These are phyloP conservation scores for Xylaria nigripes DNA, from an alignment of 495 filamentous ascomycete genomes.

Conservation along the genomic window DNA sequence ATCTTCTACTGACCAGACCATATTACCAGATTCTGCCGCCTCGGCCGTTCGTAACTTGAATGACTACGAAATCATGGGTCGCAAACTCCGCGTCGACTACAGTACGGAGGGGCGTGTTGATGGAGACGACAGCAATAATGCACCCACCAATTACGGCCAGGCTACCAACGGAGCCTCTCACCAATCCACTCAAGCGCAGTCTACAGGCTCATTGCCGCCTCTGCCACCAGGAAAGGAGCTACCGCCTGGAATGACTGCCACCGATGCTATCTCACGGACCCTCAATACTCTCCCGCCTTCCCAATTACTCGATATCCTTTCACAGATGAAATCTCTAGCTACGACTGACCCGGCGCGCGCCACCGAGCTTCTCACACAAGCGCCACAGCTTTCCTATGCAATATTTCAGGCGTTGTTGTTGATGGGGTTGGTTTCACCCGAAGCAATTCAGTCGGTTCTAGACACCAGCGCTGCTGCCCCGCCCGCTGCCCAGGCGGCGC, in stretches of 20 bases:
- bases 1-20: slow-evolving; percentile 8
- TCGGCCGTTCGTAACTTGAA: slow-evolving; percentile 94
- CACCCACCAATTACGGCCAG: slow-evolving; percentile 39
- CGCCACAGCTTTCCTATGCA: slow-evolving; percentile 89
- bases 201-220: slow-evolving; percentile 52
- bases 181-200: slow-evolving; percentile 11
- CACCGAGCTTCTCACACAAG: slow-evolving; percentile 77
- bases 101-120: slow-evolving; percentile 82
- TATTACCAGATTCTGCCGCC: slow-evolving; percentile 68
- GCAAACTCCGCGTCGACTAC: slow-evolving; percentile 90
- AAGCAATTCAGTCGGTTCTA: slow-evolving; percentile 42
- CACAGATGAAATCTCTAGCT: slow-evolving; percentile 86
- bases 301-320: slow-evolving; percentile 88
- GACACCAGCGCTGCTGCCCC: slow-evolving; percentile 26
- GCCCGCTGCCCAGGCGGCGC: slow-evolving; percentile 10
- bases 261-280: slow-evolving; percentile 85
- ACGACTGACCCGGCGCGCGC: slow-evolving; percentile 74
- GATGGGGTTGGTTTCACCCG: slow-evolving; percentile 77
- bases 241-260: slow-evolving; percentile 68
- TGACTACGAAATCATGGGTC: slow-evolving; percentile 91
- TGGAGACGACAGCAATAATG: slow-evolving; percentile 45
- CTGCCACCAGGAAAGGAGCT: slow-evolving; percentile 80
- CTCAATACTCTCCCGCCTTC: slow-evolving; percentile 75
- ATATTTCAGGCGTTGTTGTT: slow-evolving; percentile 92
- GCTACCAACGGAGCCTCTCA: slow-evolving; percentile 22